phyloP scores from a whole-genome alignment of 352 stramenopile genomes.

The Phytophthora agathidicida region DNA sequence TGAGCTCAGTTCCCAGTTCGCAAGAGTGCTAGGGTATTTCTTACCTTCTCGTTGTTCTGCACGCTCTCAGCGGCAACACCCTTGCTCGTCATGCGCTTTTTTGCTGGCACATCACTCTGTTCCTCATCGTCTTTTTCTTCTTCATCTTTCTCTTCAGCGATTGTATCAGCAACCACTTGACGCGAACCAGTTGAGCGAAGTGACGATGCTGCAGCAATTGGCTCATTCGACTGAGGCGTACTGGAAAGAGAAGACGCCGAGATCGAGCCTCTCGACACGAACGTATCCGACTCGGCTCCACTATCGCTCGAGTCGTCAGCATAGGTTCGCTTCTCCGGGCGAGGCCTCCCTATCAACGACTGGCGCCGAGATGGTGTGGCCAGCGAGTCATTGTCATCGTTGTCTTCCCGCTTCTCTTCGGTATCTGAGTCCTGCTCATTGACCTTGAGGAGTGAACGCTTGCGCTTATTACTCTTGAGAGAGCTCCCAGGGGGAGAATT shows the following conservation, averaged over 20 bases:
- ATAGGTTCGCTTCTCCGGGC: slow-evolving; percentile 46
- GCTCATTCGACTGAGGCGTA: slow-evolving; percentile 1
- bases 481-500: slow-evolving; percentile 61
- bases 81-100: slow-evolving; percentile 20
- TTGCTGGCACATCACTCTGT: background rate
- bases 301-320: slow-evolving; percentile 60
- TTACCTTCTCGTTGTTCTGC: slow-evolving; percentile 20
- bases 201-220: slow-evolving; percentile 15
- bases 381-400: slow-evolving; percentile 11
- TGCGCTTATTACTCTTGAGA: slow-evolving; percentile 50
- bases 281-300: slow-evolving; percentile 46
- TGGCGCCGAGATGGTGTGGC: slow-evolving; percentile 45
- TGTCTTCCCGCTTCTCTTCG: slow-evolving; percentile 28
- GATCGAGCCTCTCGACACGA: slow-evolving; percentile 34
- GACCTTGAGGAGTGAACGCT: slow-evolving; percentile 27
- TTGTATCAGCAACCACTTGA: slow-evolving; percentile 1
- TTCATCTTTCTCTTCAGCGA: slow-evolving; percentile 23
- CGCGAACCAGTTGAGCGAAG: background rate
- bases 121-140: slow-evolving; percentile 23
- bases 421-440: slow-evolving; percentile 13
- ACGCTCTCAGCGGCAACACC: background rate
- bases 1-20: background rate
- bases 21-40: background rate
- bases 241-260: slow-evolving; percentile 37
- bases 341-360: slow-evolving; percentile 58